Conservation (phyloP, 2,329 filamentous ascomycete species). For the Diplodia corticola region DNA sequence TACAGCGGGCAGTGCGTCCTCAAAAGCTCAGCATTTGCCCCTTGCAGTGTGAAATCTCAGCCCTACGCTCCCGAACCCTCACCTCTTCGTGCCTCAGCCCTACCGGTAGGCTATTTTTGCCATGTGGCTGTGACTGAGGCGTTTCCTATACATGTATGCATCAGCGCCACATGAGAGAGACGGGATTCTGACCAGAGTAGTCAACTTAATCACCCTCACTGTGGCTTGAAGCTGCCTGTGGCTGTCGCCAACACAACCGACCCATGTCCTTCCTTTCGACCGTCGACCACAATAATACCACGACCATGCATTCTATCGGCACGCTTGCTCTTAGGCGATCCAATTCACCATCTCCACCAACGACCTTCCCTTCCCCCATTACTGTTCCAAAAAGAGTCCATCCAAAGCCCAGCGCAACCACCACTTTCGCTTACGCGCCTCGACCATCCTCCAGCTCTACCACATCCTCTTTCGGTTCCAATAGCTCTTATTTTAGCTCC, state of each 20-base stretch:
- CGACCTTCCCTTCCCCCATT: constrained; percentile 3
- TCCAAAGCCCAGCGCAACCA: background rate
- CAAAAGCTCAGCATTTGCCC: background rate
- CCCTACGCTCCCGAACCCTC: constrained; percentile 8
- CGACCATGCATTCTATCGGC: constrained; percentile 5
- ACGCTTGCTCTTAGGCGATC: constrained; percentile 3
- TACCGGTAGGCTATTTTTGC: constrained; percentile 9
- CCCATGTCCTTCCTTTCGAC: background rate
- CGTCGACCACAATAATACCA: background rate
- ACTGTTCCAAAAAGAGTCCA: constrained; percentile 9
- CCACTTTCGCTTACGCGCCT: constrained; percentile 11
- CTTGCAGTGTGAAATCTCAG: constrained; percentile 7
- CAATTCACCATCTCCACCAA: background rate
- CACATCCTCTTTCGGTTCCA: background rate
- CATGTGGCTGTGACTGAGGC: constrained; percentile 18
- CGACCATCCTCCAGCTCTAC: constrained; percentile 5
- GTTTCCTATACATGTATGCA: constrained; percentile 11
- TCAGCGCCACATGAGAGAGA: constrained; percentile 6
- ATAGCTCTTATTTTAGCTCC: background rate
- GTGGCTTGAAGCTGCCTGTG: constrained; percentile 16
- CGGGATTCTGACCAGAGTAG: background rate
- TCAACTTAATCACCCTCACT: background rate
- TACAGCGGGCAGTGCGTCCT: constrained; percentile 9
- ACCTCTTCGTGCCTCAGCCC: background rate
- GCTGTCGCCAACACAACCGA: background rate